Evolutionary conservation across 169 alveolate genomes (phyloP).

Genomic region (Babesia bovis): DNA sequence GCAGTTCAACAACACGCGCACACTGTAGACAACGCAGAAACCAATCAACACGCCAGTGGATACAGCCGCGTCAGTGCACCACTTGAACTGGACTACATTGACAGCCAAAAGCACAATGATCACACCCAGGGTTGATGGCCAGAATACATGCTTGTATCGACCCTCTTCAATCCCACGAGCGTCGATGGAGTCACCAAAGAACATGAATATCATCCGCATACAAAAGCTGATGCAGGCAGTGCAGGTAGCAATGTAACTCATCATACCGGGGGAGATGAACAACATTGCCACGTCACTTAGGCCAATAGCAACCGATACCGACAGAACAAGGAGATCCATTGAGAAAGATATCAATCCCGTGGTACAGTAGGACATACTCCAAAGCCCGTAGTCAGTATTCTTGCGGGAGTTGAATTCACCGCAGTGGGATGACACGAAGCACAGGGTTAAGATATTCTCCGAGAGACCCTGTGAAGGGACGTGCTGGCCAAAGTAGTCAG

Average conservation of each 20-base stretch:
- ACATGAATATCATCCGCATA: conserved; percentile 14
- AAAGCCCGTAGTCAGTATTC: conserved; percentile 17
- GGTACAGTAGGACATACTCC: neutral
- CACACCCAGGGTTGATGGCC: neutral
- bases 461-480: neutral
- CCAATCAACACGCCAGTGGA: neutral
- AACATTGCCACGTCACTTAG: neutral
- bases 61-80: neutral
- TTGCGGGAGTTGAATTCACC: neutral
- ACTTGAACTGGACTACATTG: neutral
- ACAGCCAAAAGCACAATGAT: neutral
- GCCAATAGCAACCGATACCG: neutral
- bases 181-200: neutral
- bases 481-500: neutral
- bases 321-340: neutral
- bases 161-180: no score
- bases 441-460: neutral
- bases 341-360: neutral
- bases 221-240: neutral
- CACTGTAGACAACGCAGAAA: conserved; percentile 13
- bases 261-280: neutral
- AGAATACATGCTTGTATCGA: neutral
- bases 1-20: conserved; percentile 2
- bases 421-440: neutral
- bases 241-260: neutral